A percentile compares a stretch with the other conserved stretches of the same genome.
These are phyloP conservation scores for Mortierella hygrophila DNA, from an alignment of 192 early-diverging fungal species.

Conservation along the genomic window DNA sequence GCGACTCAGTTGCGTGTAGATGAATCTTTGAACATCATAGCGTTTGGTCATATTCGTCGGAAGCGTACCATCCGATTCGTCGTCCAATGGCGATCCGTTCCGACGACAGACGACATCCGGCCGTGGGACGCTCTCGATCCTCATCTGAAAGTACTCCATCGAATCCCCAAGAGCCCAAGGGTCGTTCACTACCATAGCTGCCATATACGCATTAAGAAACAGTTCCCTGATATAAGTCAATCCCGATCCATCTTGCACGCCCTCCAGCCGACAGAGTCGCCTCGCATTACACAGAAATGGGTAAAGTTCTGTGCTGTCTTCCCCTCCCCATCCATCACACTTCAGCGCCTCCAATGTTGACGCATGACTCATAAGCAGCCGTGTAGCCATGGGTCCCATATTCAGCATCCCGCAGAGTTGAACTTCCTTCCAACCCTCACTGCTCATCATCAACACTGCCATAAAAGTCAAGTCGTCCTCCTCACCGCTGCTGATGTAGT, in stretches of 20 bases:
- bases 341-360: neutral
- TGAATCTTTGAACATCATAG: neutral
- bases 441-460: neutral
- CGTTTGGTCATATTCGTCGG: neutral
- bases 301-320: neutral
- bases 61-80: too few species aligned
- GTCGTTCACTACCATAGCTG: neutral
- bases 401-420: neutral
- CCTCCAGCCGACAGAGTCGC: neutral
- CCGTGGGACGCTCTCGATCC: neutral
- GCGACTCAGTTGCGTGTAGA: too few species aligned
- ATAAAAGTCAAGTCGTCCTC: neutral
- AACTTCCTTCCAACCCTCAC: neutral
- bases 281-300: neutral
- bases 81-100: too few species aligned
- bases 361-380: neutral
- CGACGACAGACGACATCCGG: neutral
- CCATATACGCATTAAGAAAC: neutral
- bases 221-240: neutral
- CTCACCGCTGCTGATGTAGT: neutral
- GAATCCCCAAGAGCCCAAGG: neutral
- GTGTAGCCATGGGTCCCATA: neutral
- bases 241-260: neutral
- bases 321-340: neutral
- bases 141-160: neutral